phyloP scores from a whole-genome alignment of 2,329 filamentous ascomycete genomes.

The Alternaria triticimaculans region DNA sequence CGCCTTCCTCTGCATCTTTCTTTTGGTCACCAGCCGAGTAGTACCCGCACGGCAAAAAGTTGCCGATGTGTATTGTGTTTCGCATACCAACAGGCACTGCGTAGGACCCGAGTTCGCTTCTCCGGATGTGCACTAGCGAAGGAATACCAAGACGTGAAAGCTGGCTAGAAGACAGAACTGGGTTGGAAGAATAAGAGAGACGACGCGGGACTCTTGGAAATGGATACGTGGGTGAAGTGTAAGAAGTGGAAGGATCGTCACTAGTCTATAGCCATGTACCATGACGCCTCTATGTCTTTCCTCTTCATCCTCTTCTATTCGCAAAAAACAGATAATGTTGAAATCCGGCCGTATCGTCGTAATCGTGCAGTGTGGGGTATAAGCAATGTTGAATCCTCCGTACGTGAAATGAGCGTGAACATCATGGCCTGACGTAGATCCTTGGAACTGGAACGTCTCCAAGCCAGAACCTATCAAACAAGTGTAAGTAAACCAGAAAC shows the following conservation, averaged over 20 bases:
- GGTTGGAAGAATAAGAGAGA: background rate
- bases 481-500: background rate
- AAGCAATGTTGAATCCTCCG: background rate
- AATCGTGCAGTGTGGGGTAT: conserved; percentile 6
- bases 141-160: background rate
- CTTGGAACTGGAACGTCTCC: background rate
- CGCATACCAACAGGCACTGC: background rate
- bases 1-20: background rate
- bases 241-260: background rate
- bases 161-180: rapidly evolving
- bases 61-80: background rate
- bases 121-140: background rate
- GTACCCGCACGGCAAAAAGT: background rate
- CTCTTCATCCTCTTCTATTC: background rate
- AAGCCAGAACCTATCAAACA: background rate
- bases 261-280: background rate
- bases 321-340: background rate
- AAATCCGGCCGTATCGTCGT: conserved; percentile 5
- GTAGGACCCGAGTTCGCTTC: background rate
- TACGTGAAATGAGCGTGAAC: background rate
- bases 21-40: background rate
- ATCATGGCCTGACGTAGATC: background rate
- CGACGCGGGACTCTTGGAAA: background rate
- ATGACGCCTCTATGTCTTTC: background rate
- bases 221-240: too few relatives aligned